Conservation (phyloP, 768 basidiomycete species). For the Lactarius quietus region DNA sequence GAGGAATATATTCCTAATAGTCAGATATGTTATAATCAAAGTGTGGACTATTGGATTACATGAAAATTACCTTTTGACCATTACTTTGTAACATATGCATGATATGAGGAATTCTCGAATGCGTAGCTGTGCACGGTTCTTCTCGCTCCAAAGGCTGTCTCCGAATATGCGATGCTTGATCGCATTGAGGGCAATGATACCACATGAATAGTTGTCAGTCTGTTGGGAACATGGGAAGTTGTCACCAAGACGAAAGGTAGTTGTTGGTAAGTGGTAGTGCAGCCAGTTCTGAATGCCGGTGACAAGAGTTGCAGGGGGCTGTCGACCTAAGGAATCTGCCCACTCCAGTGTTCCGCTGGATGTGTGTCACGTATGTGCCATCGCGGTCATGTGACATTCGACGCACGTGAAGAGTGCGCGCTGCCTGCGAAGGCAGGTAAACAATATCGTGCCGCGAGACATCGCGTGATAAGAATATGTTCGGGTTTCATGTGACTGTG, state of each 20-base stretch:
- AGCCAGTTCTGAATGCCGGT: background rate
- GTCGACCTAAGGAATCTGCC: background rate
- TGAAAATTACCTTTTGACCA: background rate
- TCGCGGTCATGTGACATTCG: no score
- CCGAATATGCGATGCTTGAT: background rate
- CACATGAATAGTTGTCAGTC: background rate
- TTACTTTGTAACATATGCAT: background rate
- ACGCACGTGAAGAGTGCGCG: no score
- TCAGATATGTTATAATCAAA: background rate
- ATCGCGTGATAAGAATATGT: no score
- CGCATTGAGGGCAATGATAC: background rate
- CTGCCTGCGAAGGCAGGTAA: no score
- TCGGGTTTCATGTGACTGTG: no score
- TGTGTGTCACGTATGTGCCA: no score
- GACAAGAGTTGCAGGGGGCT: background rate
- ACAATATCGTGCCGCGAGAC: no score
- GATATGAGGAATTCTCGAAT: background rate
- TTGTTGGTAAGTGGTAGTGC: background rate
- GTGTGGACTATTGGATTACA: background rate
- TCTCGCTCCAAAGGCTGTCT: background rate
- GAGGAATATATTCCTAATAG: no score
- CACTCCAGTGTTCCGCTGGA: background rate
- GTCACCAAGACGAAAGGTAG: background rate
- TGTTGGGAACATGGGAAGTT: background rate
- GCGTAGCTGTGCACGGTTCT: background rate